Base-by-base conservation (phyloP, 2,329 filamentous ascomycete species). In the Endoconidiophora polonica region DNA sequence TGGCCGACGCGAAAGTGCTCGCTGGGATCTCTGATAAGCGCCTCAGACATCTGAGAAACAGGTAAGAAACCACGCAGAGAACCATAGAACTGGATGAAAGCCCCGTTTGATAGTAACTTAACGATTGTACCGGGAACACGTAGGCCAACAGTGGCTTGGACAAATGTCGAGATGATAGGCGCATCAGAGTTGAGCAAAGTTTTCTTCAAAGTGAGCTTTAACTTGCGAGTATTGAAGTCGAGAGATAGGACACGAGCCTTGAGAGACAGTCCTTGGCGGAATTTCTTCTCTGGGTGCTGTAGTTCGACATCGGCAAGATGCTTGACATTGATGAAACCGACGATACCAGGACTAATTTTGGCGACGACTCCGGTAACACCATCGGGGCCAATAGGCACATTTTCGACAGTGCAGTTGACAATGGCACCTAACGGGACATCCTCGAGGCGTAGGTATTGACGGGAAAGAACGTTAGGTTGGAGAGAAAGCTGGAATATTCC, bases 11-110 rank as follows among this genome's bases (percentile, higher is more conserved):
- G 79, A 68, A 98, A 98, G 65, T 96, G 88, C 59, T 93, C 80
- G 43, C 76, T 77, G 3, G 91, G 87, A 59, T 95, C 84, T 57
- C 83, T 77, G 59, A 98, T 95, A 60, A 83, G 95, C 9, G 88
- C 87, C 62, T 98, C 91, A 62, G 91, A 96, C 91, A 98, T 98
- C 65, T 98, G 90, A 1, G 85, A 85, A 0, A 94, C 81, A 2
- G 91, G 91, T 49, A 98, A 72, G 68, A 93, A 98, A 6, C 83
- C 93, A 56, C 79, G 77, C 18, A 98, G 71, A 6, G 72, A 67
- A 16, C 86, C 86, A 59, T 93, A 98, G 65, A 96, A 98, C 61
- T 94, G 86, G 48, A 98, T 83, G 16, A 90, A 77, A 9, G 91
- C 91, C 53, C 91, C 91, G 48, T 78, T 77, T 3, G 75, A 66